phyloP scores from a whole-genome alignment of 192 early-diverging fungal species.

The Umbelopsis vinacea region DNA sequence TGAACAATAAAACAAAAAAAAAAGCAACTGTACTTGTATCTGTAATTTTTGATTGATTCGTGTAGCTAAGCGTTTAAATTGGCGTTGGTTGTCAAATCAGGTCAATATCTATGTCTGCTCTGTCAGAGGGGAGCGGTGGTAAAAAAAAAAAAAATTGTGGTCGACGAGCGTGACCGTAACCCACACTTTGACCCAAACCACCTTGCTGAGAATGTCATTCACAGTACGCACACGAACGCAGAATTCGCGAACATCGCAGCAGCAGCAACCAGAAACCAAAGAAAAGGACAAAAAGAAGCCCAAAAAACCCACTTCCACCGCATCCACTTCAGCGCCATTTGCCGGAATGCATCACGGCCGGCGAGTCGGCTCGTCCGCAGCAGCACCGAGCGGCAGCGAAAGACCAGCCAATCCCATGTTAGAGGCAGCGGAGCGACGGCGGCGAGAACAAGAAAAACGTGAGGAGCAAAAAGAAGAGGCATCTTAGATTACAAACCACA shows the following conservation, averaged over 20 bases:
- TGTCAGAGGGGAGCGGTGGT: no score
- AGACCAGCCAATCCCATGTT: constrained; percentile 12
- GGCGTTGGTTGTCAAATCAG: no score
- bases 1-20: no score
- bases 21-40: no score
- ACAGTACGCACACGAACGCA: constrained; percentile 13
- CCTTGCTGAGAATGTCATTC: background rate
- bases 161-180: no score
- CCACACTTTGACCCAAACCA: no score
- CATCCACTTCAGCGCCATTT: background rate
- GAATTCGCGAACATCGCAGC: background rate
- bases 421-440: constrained; percentile 9
- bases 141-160: background rate
- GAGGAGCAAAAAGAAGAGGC: background rate
- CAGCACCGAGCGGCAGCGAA: background rate
- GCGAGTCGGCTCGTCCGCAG: background rate
- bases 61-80: background rate
- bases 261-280: constrained; percentile 1
- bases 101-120: no score
- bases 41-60: background rate
- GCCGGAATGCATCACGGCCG: constrained; percentile 3
- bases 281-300: background rate
- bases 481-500: no score
- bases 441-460: background rate
- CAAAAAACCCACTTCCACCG: background rate